Base-by-base conservation (phyloP, 2,329 filamentous ascomycete species). In the Penicillium sp. region DNA sequence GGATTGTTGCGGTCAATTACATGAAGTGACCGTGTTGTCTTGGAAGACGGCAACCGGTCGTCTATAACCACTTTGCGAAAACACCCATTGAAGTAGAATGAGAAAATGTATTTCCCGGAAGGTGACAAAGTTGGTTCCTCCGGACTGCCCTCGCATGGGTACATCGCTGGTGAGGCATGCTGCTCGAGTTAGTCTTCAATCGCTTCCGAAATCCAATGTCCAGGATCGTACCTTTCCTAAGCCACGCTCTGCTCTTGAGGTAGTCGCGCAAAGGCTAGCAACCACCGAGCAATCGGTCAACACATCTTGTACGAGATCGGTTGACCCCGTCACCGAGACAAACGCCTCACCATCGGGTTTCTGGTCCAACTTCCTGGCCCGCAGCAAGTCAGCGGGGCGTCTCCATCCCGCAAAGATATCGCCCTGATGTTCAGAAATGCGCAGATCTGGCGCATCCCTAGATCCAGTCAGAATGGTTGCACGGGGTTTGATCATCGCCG, bases 261-360 rank as follows among this genome's bases (percentile, higher is more conserved):
- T 84, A 23, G 82, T 85, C 24, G 91, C 90, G 66, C 91, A 96
- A 5, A 98, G 78, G 66, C 93, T 96, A 13, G 93, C 93, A 25
- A 98, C 92, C 3, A 98, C 92, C 1, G 93, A 97, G 66, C 93
- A 98, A 68, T 98, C 93, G 0, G 92, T 95, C 4, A 92, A 91
- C 51, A 95, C 84, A 69, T 98, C 93, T 70, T 98, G 93, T 2
- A 96, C 90, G 6, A 98, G 79, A 69, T 98, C 92, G 53, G 88
- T 83, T 12, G 80, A 78, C 7, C 77, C 72, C 6, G 72, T 70
- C 13, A 79, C 75, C 41, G 73, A 69, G 82, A 88, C 88, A 9
- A 80, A 72, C 12, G 76, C 78, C 3, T 65, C 65, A 20, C 44
- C 28, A 35, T 48, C 13, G 29, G 49, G 23, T 3, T 51, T 38